Evolutionary conservation across 768 basidiomycete genomes (phyloP).

Genomic region (Auricularia sp.): DNA sequence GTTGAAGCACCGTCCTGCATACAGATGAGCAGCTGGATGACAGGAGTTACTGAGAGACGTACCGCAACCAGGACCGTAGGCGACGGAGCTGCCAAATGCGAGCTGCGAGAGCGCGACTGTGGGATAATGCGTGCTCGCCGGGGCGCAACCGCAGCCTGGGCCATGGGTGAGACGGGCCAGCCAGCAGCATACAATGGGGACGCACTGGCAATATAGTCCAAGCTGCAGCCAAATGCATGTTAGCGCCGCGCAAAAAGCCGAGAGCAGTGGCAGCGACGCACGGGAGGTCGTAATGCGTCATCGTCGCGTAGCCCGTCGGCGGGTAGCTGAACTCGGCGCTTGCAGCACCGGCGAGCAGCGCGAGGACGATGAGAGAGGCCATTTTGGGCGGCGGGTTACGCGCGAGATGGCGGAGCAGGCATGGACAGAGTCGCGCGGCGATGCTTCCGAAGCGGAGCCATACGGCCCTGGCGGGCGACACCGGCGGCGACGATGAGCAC

Average conservation of each 20-base stretch:
- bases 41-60: neutral
- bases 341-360: neutral
- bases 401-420: too few species aligned
- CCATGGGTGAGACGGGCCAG: neutral
- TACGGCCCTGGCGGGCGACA: neutral
- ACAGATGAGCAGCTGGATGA: too few species aligned
- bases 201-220: conserved; percentile 43
- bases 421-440: too few species aligned
- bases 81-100: conserved; percentile 67
- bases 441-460: too few species aligned
- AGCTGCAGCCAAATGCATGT: neutral
- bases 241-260: conserved; percentile 15
- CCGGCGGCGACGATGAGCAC: neutral
- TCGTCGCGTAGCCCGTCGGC: conserved; percentile 51
- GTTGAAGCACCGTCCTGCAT: conserved; percentile 60
- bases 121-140: conserved; percentile 51
- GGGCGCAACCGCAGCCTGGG: conserved; percentile 61
- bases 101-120: conserved; percentile 73
- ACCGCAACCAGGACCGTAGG: conserved; percentile 35
- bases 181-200: neutral
- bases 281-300: conserved; percentile 64
- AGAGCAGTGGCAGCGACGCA: neutral
- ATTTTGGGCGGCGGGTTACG: too few species aligned
- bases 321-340: conserved; percentile 55
- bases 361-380: neutral